Base-by-base conservation (phyloP, 148 eudicot genomes). In the Heliosperma pusillum region DNA sequence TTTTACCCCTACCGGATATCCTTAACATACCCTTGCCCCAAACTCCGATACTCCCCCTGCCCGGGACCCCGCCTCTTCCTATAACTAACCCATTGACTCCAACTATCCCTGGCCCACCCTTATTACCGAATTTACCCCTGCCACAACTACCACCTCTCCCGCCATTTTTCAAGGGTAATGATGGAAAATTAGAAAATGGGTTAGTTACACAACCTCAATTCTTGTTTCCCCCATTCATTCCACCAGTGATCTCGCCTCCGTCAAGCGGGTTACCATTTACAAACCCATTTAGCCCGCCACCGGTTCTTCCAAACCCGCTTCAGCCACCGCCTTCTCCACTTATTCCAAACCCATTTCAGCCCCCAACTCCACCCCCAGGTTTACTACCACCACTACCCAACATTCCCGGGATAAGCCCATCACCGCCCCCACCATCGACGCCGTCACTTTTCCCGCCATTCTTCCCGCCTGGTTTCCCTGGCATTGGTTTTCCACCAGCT, bases 131-230 rank as follows among this genome's bases (percentile, higher is more conserved):
- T 53, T 66, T 83, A 19, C 91, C 94, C 20, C 82, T 89, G 0
- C 97, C 92, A 4, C 76, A 73, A 1, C 82, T 89, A 19, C 97
- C 97, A 8, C 82, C 90, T 21, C 82, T 91, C 12, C 91, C 93
- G 1, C 40, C 70, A 6, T 77, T 87, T 36, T 83, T 85, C 2
- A 47, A 72, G 42, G 62, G 24, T 57, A 7, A 56, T 26, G 24
- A 21, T 21, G 25, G 19, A 19, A 25, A 74, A 36, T 9, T 69
- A 11, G 36, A 74, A 7, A 59, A 83, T 17, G 71, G 68, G 42
- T 45, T 70, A 25, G 16, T 74, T 6, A 11, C 50, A n/a, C 61
- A 20, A 20, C 77, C 74, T 2, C 74, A 79, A 24, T 44, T 72
- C 11, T 57, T 74, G 21, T 63, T 87, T 26, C 87, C 84, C 3